Evolutionary conservation across 495 filamentous ascomycete species (phyloP), one percentile per base, ranked within the genome.

Genomic region (Penicillium coffeae): DNA sequence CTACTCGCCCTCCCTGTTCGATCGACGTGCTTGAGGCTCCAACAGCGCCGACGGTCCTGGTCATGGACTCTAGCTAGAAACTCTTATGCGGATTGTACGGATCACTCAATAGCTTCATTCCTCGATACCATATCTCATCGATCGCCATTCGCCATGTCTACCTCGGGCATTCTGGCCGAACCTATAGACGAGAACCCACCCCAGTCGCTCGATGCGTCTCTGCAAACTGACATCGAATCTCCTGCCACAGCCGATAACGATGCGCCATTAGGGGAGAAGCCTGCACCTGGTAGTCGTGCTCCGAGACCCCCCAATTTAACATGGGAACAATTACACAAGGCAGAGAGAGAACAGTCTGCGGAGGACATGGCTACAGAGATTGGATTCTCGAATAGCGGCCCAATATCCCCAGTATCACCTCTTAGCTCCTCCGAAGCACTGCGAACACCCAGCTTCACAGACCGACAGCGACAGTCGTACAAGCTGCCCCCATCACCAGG

Each of bases 401-500:
- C 52, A 9, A 50, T 52, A 1, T 54, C 55, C 12, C 55, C 47
- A 15, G 43, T 56, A 45, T 64, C 61, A n/a, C 52, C 73, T 54
- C 42, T 63, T 58, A 50, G 68, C 70, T 48, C 68, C 68, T 57
- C 63, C 66, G 52, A 74, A 66, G 54, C 62, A 15, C 15, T 59
- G 37, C 58, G 45, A 51, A 56, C 60, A 12, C 51, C 60, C 19
- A 56, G 51, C 39, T n/a, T 43, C 20, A 34, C 45, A 18, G 56
- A 56, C 13, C 53, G 55, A 21, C 43, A 47, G 60, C 74, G 41
- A 70, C 77, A 53, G 63, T 55, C 59, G 25, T 63, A 66, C 40
- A 60, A 55, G 22, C 45, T 75, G 19, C 61, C 68, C 8, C 74
- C 76, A 8, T 76, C 75, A 8, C 67, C 78, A n/a, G 67, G 73